These are phyloP conservation scores for Ophiobolus disseminans DNA, from an alignment of 2,329 filamentous ascomycete genomes.

Conservation along the genomic window DNA sequence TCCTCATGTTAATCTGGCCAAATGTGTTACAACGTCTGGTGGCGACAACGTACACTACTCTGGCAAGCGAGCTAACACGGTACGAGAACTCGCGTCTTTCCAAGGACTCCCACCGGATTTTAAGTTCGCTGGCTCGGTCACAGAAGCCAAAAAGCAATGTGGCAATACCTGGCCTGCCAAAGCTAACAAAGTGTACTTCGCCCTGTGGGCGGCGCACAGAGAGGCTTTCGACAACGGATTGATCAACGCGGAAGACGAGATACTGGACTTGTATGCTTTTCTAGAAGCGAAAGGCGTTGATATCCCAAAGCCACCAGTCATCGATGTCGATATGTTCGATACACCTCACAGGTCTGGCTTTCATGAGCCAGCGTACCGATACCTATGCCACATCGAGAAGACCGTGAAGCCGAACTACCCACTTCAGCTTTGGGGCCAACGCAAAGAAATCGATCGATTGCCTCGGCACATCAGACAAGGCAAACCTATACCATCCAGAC, in stretches of 20 bases:
- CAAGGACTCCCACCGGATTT: constrained; percentile 23
- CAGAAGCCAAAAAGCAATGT: constrained; percentile 21
- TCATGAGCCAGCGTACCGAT: constrained; percentile 2
- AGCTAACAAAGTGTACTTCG: constrained; percentile 3
- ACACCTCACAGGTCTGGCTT: not conserved
- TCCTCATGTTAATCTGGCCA: constrained; percentile 8
- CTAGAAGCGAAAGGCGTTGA: constrained; percentile 10
- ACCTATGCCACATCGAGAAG: constrained; percentile 1
- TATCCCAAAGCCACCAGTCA: constrained; percentile 4
- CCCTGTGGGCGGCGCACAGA: constrained; percentile 16
- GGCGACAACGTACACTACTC: constrained; percentile 25
- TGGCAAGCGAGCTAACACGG: constrained; percentile 23
- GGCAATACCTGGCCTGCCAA: constrained; percentile 33
- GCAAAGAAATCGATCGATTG: not conserved
- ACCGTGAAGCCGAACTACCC: not conserved
- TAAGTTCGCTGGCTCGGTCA: constrained; percentile 15
- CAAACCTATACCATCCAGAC: not conserved
- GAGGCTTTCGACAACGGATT: constrained; percentile 37
- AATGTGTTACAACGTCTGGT: constrained; percentile 27
- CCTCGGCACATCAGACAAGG: not conserved
- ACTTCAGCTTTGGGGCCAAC: not conserved
- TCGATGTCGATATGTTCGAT: not conserved
- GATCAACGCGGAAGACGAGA: constrained; percentile 32
- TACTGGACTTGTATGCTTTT: constrained; percentile 21
- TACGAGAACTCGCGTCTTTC: constrained; percentile 23